Evolutionary conservation across 139 green algal genomes (phyloP).

Genomic region (Chlorella sp.): DNA sequence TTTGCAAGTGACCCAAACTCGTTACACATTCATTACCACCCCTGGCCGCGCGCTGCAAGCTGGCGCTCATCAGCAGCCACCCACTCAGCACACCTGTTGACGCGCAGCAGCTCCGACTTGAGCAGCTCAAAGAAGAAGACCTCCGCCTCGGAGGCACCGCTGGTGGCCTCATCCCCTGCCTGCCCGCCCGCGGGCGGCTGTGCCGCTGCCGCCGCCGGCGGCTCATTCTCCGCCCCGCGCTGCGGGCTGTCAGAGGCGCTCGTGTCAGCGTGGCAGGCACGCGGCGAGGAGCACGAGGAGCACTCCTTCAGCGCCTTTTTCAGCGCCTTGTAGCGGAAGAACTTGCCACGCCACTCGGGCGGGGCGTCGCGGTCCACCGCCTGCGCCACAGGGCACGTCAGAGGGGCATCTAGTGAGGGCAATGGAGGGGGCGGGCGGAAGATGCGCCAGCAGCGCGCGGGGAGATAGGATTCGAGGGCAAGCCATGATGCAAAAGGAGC

Average conservation of each 20-base stretch:
- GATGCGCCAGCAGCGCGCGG: too few relatives aligned
- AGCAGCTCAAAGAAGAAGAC: slow-evolving; percentile 37
- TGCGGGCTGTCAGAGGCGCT: too few relatives aligned
- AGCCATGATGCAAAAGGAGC: too few relatives aligned
- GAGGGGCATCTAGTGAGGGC: too few relatives aligned
- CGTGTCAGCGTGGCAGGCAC: not conserved
- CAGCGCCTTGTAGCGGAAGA: slow-evolving; percentile 57
- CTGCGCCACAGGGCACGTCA: too few relatives aligned
- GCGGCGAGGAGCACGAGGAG: not conserved
- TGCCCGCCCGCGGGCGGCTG: not conserved
- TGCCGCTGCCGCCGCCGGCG: not conserved
- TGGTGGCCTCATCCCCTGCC: not conserved
- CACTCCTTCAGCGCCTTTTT: slow-evolving; percentile 59
- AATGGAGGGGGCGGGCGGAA: too few relatives aligned
- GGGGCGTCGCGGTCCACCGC: slow-evolving; percentile 44
- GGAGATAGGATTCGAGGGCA: too few relatives aligned
- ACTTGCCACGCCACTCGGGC: slow-evolving; percentile 47
- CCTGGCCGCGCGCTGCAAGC: too few relatives aligned
- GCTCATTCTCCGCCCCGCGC: too few relatives aligned
- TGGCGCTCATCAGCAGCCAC: too few relatives aligned
- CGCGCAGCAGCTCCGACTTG: not conserved
- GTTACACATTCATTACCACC: too few relatives aligned
- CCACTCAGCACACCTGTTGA: slow-evolving; percentile 24
- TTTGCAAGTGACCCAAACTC: too few relatives aligned
- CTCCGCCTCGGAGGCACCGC: not conserved